phyloP scores from a whole-genome alignment of 78 protist species.

The Dictyostelium intermedium region DNA sequence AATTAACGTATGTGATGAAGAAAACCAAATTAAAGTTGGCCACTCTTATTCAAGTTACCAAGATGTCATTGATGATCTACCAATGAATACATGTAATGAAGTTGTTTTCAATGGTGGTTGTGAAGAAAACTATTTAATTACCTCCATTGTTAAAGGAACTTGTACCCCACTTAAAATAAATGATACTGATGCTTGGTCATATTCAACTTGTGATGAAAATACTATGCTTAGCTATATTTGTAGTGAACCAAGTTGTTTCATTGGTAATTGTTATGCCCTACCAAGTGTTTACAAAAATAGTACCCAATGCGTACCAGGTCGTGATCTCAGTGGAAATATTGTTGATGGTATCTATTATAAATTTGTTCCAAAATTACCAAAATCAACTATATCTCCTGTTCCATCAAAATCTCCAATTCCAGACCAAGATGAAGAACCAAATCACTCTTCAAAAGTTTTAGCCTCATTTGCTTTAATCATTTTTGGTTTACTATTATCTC shows the following conservation, averaged over 20 bases:
- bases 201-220: not conserved
- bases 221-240: not conserved
- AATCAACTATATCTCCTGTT: not conserved
- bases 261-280: not conserved
- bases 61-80: not conserved
- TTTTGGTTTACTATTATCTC: not conserved
- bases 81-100: not conserved
- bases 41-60: not conserved
- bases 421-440: not conserved
- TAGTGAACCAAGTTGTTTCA: not conserved
- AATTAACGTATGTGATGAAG: not conserved
- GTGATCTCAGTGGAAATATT: not conserved
- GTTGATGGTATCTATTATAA: not conserved
- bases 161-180: not conserved
- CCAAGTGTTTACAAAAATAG: not conserved
- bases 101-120: not conserved
- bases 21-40: not conserved
- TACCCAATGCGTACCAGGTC: not conserved
- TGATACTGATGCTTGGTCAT: not conserved
- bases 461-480: not conserved
- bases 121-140: not conserved
- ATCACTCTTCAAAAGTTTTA: not conserved
- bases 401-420: not conserved
- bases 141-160: not conserved
- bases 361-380: not conserved